Base-by-base conservation (phyloP, 2,329 filamentous ascomycete genomes). In the Remersonia thermophila region DNA sequence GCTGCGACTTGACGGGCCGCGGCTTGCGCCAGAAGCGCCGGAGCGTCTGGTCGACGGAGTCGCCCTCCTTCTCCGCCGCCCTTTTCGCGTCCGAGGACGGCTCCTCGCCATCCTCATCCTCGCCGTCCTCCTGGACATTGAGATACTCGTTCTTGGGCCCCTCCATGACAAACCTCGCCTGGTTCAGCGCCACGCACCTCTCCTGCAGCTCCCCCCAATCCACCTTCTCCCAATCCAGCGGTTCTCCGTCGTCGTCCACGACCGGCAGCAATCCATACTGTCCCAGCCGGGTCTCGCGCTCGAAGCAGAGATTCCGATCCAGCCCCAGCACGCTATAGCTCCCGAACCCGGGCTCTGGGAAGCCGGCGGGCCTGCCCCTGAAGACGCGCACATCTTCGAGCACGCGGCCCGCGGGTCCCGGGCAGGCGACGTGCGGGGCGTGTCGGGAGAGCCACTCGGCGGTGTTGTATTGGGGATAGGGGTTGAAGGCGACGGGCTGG, bases 151-250 rank as follows among this genome's bases (percentile, higher is more conserved):
- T 71, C 20, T 55, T 49, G 6, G 55, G 53, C 20, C 59, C 58
- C 34, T 57, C 49, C 40, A 60, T 53, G 47, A 62, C 64, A 54
- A 65, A 91, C 14, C 84, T 73, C 27, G 70, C 69, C 39, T 69
- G 64, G 56, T 93, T 93, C 46, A 63, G 67, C 44, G 69, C 57
- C 1, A 77, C 54, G 50, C 83, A 91, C 18, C 69, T 58, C 35
- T 73, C 62, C 53, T 89, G 82, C 13, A 89, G 60, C 23, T 69
- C 58, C 11, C 78, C 78, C 83, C 83, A 91, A 43, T 73, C 67
- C 23, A 85, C 69, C 17, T 64, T 61, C 18, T 71, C 62, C 77
- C 80, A 86, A 15, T 75, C 60, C 7, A 73, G 55, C 23, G 41
- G 53, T 40, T 55, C 57, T 42, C 54, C 56, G 3, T 65, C 58